Evolutionary conservation across 176 grass and related monocot species (phyloP).

Genomic region (Lolium multiflorum): DNA sequence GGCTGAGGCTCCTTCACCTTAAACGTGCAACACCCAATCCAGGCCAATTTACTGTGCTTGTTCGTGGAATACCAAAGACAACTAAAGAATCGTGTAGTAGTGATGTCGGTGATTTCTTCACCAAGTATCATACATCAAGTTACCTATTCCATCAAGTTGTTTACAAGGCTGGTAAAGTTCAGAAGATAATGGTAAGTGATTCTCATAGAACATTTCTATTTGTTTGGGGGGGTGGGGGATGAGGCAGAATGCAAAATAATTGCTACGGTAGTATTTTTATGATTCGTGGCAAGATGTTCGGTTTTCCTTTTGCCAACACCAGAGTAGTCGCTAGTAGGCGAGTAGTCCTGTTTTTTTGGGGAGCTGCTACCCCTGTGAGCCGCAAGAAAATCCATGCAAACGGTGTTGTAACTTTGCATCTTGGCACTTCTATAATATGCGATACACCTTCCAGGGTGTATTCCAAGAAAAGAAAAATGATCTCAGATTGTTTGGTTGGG

Average conservation of each 20-base stretch:
- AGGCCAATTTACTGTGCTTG: constrained; percentile 86
- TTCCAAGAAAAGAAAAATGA: neutral
- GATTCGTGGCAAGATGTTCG: neutral
- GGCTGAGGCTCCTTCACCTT: constrained; percentile 73
- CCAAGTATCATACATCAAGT: constrained; percentile 86
- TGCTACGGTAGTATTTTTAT: neutral
- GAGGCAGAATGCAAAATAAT: neutral
- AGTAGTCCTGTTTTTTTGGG: too few relatives aligned
- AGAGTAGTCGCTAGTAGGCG: too few relatives aligned
- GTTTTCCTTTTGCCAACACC: too few relatives aligned
- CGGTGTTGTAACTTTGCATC: neutral
- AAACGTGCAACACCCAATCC: constrained; percentile 58
- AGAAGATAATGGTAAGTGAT: constrained; percentile 85
- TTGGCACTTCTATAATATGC: neutral
- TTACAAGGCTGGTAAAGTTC: constrained; percentile 84
- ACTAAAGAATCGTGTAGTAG: constrained; percentile 62
- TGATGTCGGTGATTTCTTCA: constrained; percentile 78
- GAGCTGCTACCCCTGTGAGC: too few relatives aligned
- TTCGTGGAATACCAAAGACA: constrained; percentile 81
- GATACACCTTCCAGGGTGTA: neutral
- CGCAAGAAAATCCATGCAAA: neutral
- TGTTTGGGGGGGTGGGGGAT: neutral
- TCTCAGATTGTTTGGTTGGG: neutral
- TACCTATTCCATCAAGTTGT: constrained; percentile 93
- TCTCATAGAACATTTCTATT: constrained; percentile 17